Base-by-base conservation (phyloP, 495 filamentous ascomycete species). In the Daldinia bambusicola region DNA sequence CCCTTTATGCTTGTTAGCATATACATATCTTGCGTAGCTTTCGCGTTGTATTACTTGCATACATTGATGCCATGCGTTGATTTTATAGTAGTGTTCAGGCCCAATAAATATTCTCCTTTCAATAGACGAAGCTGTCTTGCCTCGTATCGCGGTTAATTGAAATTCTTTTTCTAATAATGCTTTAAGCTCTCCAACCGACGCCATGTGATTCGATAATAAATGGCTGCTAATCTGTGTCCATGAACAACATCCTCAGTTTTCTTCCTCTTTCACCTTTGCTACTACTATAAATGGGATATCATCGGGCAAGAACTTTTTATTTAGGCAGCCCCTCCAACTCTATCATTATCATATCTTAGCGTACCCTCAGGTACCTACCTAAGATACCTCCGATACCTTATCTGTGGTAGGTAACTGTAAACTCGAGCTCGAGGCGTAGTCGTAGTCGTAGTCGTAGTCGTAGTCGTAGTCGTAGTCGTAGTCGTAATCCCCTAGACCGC, bases 401-500 rank as follows among this genome's bases (percentile, higher is more conserved):
- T n/a, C n/a, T n/a, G n/a, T n/a, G n/a, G n/a, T 32, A 12, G 12
- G 0, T 43, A 7, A 6, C 26, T 16, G n/a, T 5, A 2, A 12
- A 5, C 14, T 53, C 30, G 22, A 13, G 50, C 22, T 3, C 26
- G 26, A 26, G 26, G 3, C 26, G 26, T 3, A 26, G 26, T 26
- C 26, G 26, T 26, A 26, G 26, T 3, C 26, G 26, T n/a, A n/a
- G n/a, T n/a, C 26, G 26, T 3, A 26, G 26, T 26, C 26, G 26
- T 26, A 26, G 26, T 3, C 26, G 26, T n/a, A n/a, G n/a, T n/a
- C n/a, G n/a, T n/a, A n/a, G n/a, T n/a, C n/a, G n/a, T n/a, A n/a
- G n/a, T n/a, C 6, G 22, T 34, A 37, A 32, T 41, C 14, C 57
- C 53, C 55, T 68, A 71, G 32, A 55, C 63, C 2, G 76, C 62